Conservation (phyloP, 768 basidiomycete genomes). For the Pholiota microspora region DNA sequence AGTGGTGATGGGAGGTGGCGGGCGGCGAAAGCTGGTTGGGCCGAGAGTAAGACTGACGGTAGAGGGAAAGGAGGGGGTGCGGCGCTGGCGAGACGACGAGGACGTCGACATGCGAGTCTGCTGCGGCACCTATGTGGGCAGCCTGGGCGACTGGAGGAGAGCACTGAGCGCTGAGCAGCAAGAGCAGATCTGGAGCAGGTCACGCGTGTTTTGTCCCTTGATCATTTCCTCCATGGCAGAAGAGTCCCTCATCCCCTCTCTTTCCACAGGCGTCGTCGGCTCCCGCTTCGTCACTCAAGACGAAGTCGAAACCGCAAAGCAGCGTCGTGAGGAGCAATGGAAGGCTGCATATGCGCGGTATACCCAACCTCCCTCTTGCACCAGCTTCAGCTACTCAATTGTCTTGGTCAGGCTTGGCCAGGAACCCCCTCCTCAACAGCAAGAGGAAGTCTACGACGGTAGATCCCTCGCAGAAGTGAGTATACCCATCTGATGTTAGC, state of each 20-base stretch:
- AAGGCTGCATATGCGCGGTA: slow-evolving; percentile 86
- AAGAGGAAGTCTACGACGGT: slow-evolving; percentile 79
- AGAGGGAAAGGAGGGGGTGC: slow-evolving; percentile 30
- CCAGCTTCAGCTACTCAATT: slow-evolving; percentile 4
- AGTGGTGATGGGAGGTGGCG: slow-evolving; percentile 45
- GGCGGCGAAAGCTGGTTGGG: slow-evolving; percentile 22
- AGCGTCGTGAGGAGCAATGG: slow-evolving; percentile 81
- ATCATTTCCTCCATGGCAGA: slow-evolving; percentile 42
- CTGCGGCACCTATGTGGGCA: background rate
- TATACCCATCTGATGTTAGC: slow-evolving; percentile 16
- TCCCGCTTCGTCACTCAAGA: slow-evolving; percentile 82
- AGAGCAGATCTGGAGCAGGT: background rate
- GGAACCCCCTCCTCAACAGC: slow-evolving; percentile 75
- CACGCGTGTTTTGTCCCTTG: slow-evolving; percentile 13
- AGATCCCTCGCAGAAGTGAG: slow-evolving; percentile 87
- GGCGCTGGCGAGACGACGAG: slow-evolving; percentile 29
- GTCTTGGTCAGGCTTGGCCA: slow-evolving; percentile 64
- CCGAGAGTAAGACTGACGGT: slow-evolving; percentile 32
- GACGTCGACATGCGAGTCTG: slow-evolving; percentile 30
- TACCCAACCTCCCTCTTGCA: slow-evolving; percentile 2
- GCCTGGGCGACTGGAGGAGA: too few relatives aligned
- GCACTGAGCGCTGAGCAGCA: too few relatives aligned
- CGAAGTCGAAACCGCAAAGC: slow-evolving; percentile 72
- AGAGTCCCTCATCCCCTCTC: slow-evolving; percentile 64
- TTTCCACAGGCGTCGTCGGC: slow-evolving; percentile 71